A percentile compares a stretch with the other conserved stretches of the same genome.
Evolutionary conservation across 495 filamentous ascomycete genomes (phyloP).

Genomic region (Pyrenula aspistea): DNA sequence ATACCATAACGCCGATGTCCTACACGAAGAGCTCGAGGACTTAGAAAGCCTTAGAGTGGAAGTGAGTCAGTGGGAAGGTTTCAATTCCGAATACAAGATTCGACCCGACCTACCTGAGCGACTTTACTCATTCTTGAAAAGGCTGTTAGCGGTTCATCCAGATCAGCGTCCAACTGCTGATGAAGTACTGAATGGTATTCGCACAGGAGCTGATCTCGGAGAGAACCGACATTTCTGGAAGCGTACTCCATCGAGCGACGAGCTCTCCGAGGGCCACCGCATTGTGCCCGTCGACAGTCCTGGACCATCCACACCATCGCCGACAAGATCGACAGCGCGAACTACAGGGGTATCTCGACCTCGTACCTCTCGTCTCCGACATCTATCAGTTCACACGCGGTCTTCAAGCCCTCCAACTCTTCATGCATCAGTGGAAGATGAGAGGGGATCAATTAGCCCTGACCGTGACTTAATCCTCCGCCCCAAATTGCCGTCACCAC

Average conservation of each 20-base stretch:
- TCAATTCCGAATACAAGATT: conserved; percentile 53
- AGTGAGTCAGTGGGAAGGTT: conserved; percentile 77
- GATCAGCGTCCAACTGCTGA: conserved; percentile 68
- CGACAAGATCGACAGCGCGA: neutral
- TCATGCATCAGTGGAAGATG: conserved; percentile 9
- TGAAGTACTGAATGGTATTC: conserved; percentile 75
- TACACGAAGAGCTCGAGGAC: conserved; percentile 84
- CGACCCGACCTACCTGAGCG: conserved; percentile 76
- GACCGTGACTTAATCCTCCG: conserved; percentile 29
- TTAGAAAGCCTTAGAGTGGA: conserved; percentile 79
- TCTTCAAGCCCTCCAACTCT: conserved; percentile 10
- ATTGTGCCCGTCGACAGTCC: conserved; percentile 45
- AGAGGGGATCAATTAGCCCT: conserved; percentile 12
- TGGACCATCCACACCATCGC: conserved; percentile 9
- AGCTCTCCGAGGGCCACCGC: conserved; percentile 42
- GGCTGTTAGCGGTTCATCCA: conserved; percentile 68
- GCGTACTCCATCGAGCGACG: conserved; percentile 29
- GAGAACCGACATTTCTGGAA: conserved; percentile 38
- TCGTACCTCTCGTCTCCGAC: conserved; percentile 14
- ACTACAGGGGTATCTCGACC: conserved; percentile 13
- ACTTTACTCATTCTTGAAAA: conserved; percentile 73
- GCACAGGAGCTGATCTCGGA: conserved; percentile 51
- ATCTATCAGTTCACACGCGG: conserved; percentile 7
- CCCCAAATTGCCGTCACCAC: conserved; percentile 14
- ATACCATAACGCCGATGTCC: conserved; percentile 67